phyloP scores from a whole-genome alignment of 73 alveolate species.

The Uronychia setigera region DNA sequence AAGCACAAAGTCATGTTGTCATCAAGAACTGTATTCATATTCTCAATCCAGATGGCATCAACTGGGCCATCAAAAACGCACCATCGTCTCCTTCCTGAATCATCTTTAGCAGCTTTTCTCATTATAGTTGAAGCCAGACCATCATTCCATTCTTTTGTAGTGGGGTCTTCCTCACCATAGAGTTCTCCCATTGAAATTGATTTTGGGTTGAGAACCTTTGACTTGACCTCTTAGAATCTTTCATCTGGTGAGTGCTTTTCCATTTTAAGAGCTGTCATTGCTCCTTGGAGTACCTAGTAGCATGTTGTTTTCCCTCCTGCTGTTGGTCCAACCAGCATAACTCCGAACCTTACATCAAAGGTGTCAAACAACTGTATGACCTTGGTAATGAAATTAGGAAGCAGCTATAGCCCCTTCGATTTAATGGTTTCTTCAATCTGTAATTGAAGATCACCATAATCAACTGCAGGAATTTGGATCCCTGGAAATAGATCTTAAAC shows the following conservation, averaged over 20 bases:
- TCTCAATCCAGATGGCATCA: slow-evolving; percentile 92
- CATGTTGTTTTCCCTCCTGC: slow-evolving; percentile 88
- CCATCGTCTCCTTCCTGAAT: slow-evolving; percentile 73
- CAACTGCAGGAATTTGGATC: slow-evolving; percentile 82
- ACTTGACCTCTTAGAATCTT: slow-evolving; percentile 66
- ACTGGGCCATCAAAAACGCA: slow-evolving; percentile 93
- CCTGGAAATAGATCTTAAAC: slow-evolving; percentile 76
- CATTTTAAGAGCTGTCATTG: slow-evolving; percentile 67
- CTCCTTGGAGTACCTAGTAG: slow-evolving; percentile 68
- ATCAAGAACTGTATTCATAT: slow-evolving; percentile 92
- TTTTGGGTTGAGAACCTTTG: slow-evolving; percentile 81
- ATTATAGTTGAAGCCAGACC: slow-evolving; percentile 85
- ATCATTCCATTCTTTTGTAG: slow-evolving; percentile 83
- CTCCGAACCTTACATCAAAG: slow-evolving; percentile 87
- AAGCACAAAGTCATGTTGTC: slow-evolving; percentile 86
- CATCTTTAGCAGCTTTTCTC: slow-evolving; percentile 79
- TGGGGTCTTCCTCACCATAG: slow-evolving; percentile 88
- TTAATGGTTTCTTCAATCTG: slow-evolving; percentile 80
- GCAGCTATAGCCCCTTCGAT: slow-evolving; percentile 65
- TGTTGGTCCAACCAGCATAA: slow-evolving; percentile 87
- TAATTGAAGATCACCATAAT: slow-evolving; percentile 80
- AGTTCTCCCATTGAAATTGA: slow-evolving; percentile 91
- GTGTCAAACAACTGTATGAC: slow-evolving; percentile 84
- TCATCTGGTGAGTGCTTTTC: slow-evolving; percentile 39
- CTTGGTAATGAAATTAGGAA: slow-evolving; percentile 67